Percentiles rank a stretch among this genome's conserved stretches.
phyloP scores from a whole-genome alignment of 768 basidiomycete species.

The Mycena metata region DNA sequence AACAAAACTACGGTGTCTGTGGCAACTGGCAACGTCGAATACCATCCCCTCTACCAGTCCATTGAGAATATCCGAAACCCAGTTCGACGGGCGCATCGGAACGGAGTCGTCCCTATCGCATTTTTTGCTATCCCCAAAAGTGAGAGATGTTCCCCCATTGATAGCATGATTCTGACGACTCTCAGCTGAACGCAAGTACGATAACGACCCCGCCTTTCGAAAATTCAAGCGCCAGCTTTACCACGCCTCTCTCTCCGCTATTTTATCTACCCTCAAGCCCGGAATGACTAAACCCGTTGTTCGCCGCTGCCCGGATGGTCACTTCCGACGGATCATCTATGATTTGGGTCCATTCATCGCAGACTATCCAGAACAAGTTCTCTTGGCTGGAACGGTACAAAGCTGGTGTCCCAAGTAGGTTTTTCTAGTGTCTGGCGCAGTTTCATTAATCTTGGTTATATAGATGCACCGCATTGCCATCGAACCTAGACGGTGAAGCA shows the following conservation, averaged over 20 bases:
- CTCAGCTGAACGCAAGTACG: slow-evolving; percentile 25
- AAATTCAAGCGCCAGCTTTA: slow-evolving; percentile 38
- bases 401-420: too few species aligned
- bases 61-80: slow-evolving; percentile 40
- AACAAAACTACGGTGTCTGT: slow-evolving; percentile 46
- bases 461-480: too few species aligned
- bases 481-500: too few species aligned
- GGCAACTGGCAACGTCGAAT: slow-evolving; percentile 17
- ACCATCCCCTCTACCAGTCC: slow-evolving; percentile 40
- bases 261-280: slow-evolving; percentile 15
- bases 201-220: slow-evolving; percentile 23
- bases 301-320: slow-evolving; percentile 44
- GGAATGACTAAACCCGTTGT: slow-evolving; percentile 35
- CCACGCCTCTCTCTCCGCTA: slow-evolving; percentile 26
- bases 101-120: slow-evolving; percentile 28
- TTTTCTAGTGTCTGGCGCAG: too few species aligned
- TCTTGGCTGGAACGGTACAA: too few species aligned
- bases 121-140: slow-evolving; percentile 49
- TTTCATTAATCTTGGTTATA: too few species aligned
- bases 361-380: slow-evolving; percentile 48
- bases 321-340: slow-evolving; percentile 42
- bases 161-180: not conserved
- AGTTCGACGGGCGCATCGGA: slow-evolving; percentile 28
- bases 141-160: slow-evolving; percentile 3
- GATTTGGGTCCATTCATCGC: slow-evolving; percentile 44